Conservation (phyloP, 164 flowering plant genomes). For the Houttuynia cordata region DNA sequence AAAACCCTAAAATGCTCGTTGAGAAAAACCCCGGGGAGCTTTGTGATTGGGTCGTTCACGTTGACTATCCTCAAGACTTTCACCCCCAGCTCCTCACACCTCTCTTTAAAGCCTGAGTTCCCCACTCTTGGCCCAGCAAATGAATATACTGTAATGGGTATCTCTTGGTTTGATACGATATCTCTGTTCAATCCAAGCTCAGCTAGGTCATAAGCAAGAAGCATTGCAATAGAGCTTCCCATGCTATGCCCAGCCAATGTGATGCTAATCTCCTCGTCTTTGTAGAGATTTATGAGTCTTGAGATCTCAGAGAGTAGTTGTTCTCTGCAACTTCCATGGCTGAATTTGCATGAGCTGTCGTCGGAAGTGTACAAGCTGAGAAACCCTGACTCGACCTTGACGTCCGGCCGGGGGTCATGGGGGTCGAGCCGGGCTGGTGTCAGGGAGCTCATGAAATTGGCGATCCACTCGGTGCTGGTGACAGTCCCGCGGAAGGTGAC, state of each 20-base stretch:
- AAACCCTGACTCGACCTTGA: constrained; percentile 45
- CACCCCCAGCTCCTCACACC: constrained; percentile 68
- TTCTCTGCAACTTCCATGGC: constrained; percentile 23
- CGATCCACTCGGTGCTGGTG: constrained; percentile 60
- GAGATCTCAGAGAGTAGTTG: constrained; percentile 27
- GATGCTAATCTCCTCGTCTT: constrained; percentile 58
- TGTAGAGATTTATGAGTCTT: constrained; percentile 10
- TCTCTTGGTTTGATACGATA: constrained; percentile 4
- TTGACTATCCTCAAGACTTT: constrained; percentile 63
- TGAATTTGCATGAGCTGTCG: constrained; percentile 19
- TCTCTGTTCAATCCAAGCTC: constrained; percentile 48
- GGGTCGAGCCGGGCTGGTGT: constrained; percentile 65
- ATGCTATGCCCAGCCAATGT: constrained; percentile 80
- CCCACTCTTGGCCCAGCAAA: constrained; percentile 86
- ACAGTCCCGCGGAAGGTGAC: constrained; percentile 69
- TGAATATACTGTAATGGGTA: constrained; percentile 60
- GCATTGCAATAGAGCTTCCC: constrained; percentile 72
- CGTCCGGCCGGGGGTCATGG: constrained; percentile 34
- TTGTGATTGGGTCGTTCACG: constrained; percentile 42
- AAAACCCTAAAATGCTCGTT: constrained; percentile 50
- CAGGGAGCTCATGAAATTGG: constrained; percentile 66
- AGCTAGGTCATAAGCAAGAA: constrained; percentile 63
- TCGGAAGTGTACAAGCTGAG: constrained; percentile 22
- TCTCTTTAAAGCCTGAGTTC: constrained; percentile 44
- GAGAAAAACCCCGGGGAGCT: constrained; percentile 24